Conservation (phyloP, 306 rosid genomes). For the Heteromeles arbutifolia region DNA sequence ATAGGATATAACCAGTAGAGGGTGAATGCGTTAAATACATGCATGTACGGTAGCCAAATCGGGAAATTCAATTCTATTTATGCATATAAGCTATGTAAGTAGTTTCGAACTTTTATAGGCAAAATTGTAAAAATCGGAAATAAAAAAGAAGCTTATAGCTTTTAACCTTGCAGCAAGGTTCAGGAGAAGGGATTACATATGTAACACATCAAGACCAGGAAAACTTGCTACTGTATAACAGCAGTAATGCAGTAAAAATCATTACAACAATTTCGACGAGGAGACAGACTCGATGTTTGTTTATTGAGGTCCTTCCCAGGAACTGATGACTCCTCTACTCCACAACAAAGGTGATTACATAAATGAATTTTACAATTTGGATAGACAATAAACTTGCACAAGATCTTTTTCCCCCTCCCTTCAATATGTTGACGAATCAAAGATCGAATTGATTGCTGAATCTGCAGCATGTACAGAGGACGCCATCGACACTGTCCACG, state of each 20-base stretch:
- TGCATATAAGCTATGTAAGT: no score
- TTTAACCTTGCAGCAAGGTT: background rate
- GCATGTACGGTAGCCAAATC: no score
- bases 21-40: no score
- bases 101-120: no score
- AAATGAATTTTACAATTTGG: slow-evolving; percentile 38
- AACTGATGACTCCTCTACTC: slow-evolving; percentile 20
- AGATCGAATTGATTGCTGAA: slow-evolving; percentile 31
- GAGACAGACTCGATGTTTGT: slow-evolving; percentile 28
- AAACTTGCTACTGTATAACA: background rate
- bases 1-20: no score
- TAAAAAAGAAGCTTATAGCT: background rate
- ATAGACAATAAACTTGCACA: slow-evolving; percentile 21
- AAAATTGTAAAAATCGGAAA: no score
- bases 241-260: background rate
- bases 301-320: slow-evolving; percentile 28
- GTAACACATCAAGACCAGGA: background rate
- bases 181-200: background rate
- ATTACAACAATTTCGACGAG: slow-evolving; percentile 27
- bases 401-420: slow-evolving; percentile 4
- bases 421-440: slow-evolving; percentile 29
- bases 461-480: slow-evolving; percentile 33
- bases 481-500: slow-evolving; percentile 19
- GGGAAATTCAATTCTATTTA: no score
- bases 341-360: slow-evolving; percentile 15